phyloP scores from a whole-genome alignment of 179 eudicot species.

The Drosera spatulata region DNA sequence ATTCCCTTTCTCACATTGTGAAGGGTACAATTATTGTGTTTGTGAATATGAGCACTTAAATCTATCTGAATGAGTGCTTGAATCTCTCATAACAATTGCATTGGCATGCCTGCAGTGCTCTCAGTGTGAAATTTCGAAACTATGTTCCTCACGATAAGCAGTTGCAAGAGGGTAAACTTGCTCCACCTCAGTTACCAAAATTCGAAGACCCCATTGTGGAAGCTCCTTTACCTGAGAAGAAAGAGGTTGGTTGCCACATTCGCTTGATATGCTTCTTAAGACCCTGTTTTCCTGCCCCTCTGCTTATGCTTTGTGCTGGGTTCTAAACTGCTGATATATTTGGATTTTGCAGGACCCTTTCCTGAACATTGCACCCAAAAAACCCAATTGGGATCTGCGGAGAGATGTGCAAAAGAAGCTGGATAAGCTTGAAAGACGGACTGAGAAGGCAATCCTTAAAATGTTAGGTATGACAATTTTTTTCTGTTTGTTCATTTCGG shows the following conservation, averaged over 20 bases:
- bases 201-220: constrained; percentile 84
- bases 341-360: constrained; percentile 63
- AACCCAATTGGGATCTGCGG: constrained; percentile 95
- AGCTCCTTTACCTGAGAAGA: constrained; percentile 58
- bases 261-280: not conserved
- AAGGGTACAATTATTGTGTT: no score
- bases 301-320: not conserved
- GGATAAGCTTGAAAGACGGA: constrained; percentile 81
- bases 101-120: constrained; percentile 25
- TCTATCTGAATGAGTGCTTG: no score
- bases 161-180: constrained; percentile 87
- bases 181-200: constrained; percentile 77
- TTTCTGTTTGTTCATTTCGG: not conserved
- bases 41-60: no score
- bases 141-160: constrained; percentile 97
- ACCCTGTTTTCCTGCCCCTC: not conserved
- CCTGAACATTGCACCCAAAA: constrained; percentile 94
- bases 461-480: constrained; percentile 50
- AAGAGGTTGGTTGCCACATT: constrained; percentile 48
- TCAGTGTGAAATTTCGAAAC: constrained; percentile 80
- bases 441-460: constrained; percentile 77
- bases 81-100: no score
- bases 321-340: not conserved
- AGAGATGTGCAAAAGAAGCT: constrained; percentile 94
- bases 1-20: no score